A percentile compares a stretch with the other conserved stretches of the same genome.
phyloP scores from a whole-genome alignment of 495 filamentous ascomycete genomes.

The Lasiosphaeria ovina region DNA sequence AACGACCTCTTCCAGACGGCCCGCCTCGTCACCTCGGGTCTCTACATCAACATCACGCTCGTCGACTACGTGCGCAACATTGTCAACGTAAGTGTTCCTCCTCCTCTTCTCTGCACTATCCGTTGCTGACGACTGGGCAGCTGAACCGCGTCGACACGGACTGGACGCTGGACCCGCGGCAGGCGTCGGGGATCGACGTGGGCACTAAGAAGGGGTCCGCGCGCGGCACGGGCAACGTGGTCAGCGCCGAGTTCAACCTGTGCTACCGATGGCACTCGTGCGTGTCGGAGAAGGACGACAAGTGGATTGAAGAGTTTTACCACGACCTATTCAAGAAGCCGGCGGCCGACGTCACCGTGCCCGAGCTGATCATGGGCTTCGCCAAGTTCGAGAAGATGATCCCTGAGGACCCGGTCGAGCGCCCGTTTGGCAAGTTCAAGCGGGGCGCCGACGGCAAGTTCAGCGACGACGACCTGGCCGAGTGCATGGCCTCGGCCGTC shows the following conservation, averaged over 20 bases:
- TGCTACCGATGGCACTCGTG: conserved; percentile 80
- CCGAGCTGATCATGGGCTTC: conserved; percentile 59
- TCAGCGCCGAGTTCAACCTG: conserved; percentile 69
- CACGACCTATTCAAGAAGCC: conserved; percentile 62
- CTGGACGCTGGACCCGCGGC: conserved; percentile 77
- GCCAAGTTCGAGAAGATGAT: conserved; percentile 57
- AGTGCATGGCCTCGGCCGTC: conserved; percentile 62
- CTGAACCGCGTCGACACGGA: conserved; percentile 72
- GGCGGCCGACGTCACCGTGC: conserved; percentile 45
- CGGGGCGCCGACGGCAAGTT: conserved; percentile 60
- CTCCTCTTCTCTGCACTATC: background rate
- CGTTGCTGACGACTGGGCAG: conserved; percentile 8
- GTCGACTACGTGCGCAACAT: conserved; percentile 84
- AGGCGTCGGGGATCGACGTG: conserved; percentile 53
- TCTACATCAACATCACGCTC: conserved; percentile 82
- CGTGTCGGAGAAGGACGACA: conserved; percentile 68
- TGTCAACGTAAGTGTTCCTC: conserved; percentile 51
- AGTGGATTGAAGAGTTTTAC: conserved; percentile 70
- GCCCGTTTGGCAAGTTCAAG: conserved; percentile 62
- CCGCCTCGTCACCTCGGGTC: conserved; percentile 72
- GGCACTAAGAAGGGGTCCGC: conserved; percentile 54
- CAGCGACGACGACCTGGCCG: conserved; percentile 65
- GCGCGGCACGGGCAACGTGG: conserved; percentile 68
- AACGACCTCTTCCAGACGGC: conserved; percentile 84
- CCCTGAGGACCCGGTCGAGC: conserved; percentile 60